phyloP scores from a whole-genome alignment of 306 rosid genomes.

The Ammopiptanthus mongolicus region DNA sequence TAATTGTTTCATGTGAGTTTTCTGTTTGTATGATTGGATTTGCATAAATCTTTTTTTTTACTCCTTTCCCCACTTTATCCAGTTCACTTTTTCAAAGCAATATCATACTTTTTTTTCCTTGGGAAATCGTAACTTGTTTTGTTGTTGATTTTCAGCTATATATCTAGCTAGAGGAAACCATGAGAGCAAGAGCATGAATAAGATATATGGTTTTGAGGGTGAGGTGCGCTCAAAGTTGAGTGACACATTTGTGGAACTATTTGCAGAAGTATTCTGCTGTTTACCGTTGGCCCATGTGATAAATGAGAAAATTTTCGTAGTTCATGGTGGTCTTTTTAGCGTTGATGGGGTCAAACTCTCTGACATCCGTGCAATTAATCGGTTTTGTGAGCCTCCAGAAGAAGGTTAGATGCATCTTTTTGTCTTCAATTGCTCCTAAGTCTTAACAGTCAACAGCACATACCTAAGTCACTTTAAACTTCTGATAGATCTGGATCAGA shows the following conservation, averaged over 20 bases:
- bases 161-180: constrained; percentile 96
- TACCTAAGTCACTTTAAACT: background rate
- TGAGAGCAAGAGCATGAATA: constrained; percentile 99
- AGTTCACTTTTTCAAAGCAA: background rate
- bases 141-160: constrained; percentile 60
- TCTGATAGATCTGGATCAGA: too few species aligned
- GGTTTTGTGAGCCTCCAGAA: constrained; percentile 99
- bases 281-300: constrained; percentile 91
- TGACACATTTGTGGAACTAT: constrained; percentile 87
- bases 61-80: background rate
- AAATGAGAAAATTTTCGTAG: constrained; percentile 79
- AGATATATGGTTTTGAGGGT: constrained; percentile 99
- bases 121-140: background rate
- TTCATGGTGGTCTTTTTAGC: constrained; percentile 99
- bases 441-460: background rate
- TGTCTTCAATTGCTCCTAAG: background rate
- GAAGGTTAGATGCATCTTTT: constrained; percentile 57
- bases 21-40: background rate
- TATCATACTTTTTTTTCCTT: background rate
- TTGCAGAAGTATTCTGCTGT: constrained; percentile 94
- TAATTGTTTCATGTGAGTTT: background rate
- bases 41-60: background rate
- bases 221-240: constrained; percentile 89
- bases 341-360: constrained; percentile 94
- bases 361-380: constrained; percentile 75